These are phyloP conservation scores for Nannizziopsis barbatae DNA, from an alignment of 2,329 filamentous ascomycete genomes.

Conservation along the genomic window DNA sequence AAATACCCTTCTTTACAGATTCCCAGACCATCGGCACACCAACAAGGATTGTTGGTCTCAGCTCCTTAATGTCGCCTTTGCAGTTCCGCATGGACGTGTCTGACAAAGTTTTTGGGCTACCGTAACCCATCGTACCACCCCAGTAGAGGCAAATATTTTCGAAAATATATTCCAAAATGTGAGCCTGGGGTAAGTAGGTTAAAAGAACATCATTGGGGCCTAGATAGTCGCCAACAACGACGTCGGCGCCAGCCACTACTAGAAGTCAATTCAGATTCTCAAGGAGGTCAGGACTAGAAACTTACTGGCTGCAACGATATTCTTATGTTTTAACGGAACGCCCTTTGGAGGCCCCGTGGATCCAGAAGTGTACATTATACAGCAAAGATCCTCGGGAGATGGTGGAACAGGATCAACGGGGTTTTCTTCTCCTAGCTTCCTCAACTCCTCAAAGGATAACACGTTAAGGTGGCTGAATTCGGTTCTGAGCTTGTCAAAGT, in stretches of 20 bases:
- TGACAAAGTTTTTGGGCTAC: constrained; percentile 77
- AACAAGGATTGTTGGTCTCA: constrained; percentile 78
- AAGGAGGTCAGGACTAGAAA: constrained; percentile 14
- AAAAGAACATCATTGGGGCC: constrained; percentile 68
- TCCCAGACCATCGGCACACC: constrained; percentile 97
- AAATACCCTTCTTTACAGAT: constrained; percentile 88
- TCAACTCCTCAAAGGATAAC: constrained; percentile 42
- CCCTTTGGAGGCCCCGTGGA: constrained; percentile 80
- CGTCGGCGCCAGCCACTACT: constrained; percentile 65
- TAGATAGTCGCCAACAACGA: constrained; percentile 66
- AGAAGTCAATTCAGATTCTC: constrained; percentile 11
- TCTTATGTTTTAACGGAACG: constrained; percentile 65
- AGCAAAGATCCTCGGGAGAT: constrained; percentile 61
- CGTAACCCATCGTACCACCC: constrained; percentile 81
- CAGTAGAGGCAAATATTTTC: constrained; percentile 84
- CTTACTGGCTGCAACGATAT: constrained; percentile 66
- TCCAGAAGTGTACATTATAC: constrained; percentile 67
- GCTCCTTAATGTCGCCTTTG: constrained; percentile 84
- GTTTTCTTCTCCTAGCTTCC: constrained; percentile 48
- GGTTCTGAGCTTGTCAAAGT: constrained; percentile 41
- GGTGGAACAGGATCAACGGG: constrained; percentile 59
- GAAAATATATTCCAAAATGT: constrained; percentile 93
- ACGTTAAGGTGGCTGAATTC: constrained; percentile 42
- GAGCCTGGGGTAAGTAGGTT: constrained; percentile 84
- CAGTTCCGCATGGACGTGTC: constrained; percentile 80